These are phyloP conservation scores for Boechera divaricarpa DNA, from an alignment of 345 rosid genomes.

Conservation along the genomic window DNA sequence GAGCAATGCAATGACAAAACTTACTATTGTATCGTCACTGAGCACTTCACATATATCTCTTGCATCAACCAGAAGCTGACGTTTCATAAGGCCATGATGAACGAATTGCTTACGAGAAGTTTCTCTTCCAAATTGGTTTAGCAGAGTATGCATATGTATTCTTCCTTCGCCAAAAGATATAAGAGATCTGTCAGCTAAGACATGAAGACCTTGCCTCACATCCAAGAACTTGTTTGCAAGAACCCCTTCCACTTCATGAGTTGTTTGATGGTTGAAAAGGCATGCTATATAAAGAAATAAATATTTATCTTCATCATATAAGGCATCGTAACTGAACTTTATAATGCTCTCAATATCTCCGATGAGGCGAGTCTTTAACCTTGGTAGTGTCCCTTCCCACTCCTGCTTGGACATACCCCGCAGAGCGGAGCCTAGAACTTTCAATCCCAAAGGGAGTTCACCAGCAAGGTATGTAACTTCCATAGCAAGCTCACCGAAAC, in stretches of 20 bases:
- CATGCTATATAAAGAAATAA: background rate
- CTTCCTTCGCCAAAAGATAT: background rate
- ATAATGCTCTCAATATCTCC: background rate
- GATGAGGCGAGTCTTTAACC: background rate
- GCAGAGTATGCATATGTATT: background rate
- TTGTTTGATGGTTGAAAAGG: background rate
- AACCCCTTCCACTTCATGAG: background rate
- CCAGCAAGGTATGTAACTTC: background rate
- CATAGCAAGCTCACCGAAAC: background rate
- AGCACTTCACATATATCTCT: slow-evolving; percentile 31
- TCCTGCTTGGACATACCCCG: too few species aligned
- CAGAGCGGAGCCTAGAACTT: background rate
- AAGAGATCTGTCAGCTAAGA: background rate
- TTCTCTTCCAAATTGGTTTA: slow-evolving; percentile 29
- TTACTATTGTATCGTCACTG: slow-evolving; percentile 13
- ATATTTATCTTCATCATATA: background rate
- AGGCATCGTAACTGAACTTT: background rate
- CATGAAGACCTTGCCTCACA: background rate
- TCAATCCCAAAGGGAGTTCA: background rate
- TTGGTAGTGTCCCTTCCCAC: too few species aligned
- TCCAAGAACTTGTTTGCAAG: background rate
- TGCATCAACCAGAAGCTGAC: slow-evolving; percentile 27
- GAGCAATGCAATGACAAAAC: background rate
- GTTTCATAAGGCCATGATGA: background rate
- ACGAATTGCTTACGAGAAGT: slow-evolving; percentile 18